Base-by-base conservation (phyloP, 2,329 filamentous ascomycete genomes). In the Fusarium subglutinans region DNA sequence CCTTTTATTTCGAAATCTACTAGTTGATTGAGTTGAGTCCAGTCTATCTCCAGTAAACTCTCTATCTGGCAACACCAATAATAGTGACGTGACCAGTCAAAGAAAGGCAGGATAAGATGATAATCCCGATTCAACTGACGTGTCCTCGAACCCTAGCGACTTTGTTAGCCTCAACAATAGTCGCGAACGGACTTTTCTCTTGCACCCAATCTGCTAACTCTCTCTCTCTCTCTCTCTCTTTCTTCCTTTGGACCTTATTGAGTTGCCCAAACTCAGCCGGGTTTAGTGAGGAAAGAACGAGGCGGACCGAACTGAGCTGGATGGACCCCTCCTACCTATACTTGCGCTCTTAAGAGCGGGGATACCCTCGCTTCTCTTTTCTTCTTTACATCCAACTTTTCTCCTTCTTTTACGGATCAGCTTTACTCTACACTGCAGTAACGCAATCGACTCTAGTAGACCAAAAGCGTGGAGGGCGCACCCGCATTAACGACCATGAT, bases 321-420 rank as follows among this genome's bases (percentile, higher is more conserved):
- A 61, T 48, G 35, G 61, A 62, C 55, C 69, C 58, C 58, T 59
- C 51, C 70, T 66, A 70, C 51, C 70, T 66, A 70, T 73, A 71
- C 17, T 40, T 62, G 40, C 48, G 8, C 12, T 56, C 14, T 62
- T 73, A 71, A 71, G 50, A 68, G 17, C 70, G 28, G 44, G 70
- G 70, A 58, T 73, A 35, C 40, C 54, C 53, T 68, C 48, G 59
- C 57, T 56, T 50, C 41, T 57, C 64, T 65, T 41, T 60, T 60
- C 50, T 53, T 45, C 47, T 54, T 73, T 41, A 48, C 53, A 65
- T 73, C 64, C 68, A 63, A 57, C 67, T 58, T 65, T 73, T 69
- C 43, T 53, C 54, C 41, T 44, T 30, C 35, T 15, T 18, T 41
- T 43, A 54, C 20, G 35, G 20, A 40, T 28, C 24, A 40, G 51